phyloP scores from a whole-genome alignment of 805 yeast species.

The Saturnispora serradocipensis region DNA sequence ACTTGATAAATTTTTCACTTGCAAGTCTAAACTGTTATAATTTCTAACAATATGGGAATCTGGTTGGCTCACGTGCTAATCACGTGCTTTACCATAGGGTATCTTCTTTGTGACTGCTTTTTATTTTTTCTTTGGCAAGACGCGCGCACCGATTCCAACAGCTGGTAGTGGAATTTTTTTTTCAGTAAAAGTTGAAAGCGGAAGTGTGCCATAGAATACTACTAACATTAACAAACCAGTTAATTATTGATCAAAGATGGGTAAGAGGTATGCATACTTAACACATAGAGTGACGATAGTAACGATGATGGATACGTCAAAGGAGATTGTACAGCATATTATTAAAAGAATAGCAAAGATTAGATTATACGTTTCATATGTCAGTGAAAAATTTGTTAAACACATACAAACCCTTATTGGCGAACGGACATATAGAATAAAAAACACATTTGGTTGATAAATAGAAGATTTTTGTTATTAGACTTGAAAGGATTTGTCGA shows the following conservation, averaged over 20 bases:
- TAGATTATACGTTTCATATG: no score
- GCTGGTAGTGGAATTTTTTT: background rate
- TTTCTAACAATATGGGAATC: no score
- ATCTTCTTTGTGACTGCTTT: conserved; percentile 1
- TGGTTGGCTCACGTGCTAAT: background rate
- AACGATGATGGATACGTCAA: background rate
- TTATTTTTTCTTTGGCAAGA: background rate
- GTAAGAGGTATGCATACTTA: conserved; percentile 36
- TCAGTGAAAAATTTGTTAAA: background rate
- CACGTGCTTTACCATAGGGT: conserved; percentile 1
- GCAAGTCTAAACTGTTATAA: no score
- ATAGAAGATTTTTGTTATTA: no score
- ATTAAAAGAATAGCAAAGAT: background rate
- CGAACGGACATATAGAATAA: no score
- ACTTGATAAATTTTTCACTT: no score
- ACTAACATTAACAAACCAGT: background rate
- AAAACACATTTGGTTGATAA: no score
- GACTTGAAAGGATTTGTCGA: no score
- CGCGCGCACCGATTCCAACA: background rate
- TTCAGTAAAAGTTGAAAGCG: background rate
- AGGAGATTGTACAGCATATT: background rate
- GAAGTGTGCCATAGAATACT: background rate
- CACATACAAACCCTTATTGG: no score
- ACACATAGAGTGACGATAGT: background rate
- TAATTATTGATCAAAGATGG: conserved; percentile 32